A percentile compares a stretch with the other conserved stretches of the same genome.
These are phyloP conservation scores for Penicillium manginii DNA, from an alignment of 495 filamentous ascomycete genomes.

Conservation along the genomic window DNA sequence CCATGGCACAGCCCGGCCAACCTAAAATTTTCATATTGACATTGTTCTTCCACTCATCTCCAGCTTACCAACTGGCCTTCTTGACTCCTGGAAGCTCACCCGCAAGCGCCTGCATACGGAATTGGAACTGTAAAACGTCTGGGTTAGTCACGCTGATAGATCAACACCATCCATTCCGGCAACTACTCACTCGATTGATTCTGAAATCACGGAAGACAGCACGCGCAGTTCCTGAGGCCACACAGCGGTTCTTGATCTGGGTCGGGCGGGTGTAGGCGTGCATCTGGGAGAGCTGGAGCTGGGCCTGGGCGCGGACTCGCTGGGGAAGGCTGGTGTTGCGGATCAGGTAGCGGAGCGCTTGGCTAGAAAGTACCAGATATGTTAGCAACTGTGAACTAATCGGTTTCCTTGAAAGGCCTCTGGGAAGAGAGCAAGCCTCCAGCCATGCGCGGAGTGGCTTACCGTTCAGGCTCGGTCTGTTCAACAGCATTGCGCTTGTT, in stretches of 20 bases:
- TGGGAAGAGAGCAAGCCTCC: not conserved
- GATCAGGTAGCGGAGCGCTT: constrained; percentile 94
- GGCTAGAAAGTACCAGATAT: constrained; percentile 53
- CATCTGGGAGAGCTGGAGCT: constrained; percentile 92
- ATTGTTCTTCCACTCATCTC: constrained; percentile 10
- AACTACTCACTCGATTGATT: constrained; percentile 76
- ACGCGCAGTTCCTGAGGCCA: constrained; percentile 81
- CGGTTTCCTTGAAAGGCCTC: not conserved
- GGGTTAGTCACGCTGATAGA: not conserved
- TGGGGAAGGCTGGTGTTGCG: constrained; percentile 86
- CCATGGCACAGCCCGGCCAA: constrained; percentile 31
- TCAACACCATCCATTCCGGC: not conserved
- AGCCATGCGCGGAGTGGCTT: constrained; percentile 14
- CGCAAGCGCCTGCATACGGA: constrained; percentile 84
- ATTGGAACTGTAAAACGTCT: constrained; percentile 71
- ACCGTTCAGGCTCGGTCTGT: constrained; percentile 85
- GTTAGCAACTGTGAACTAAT: not conserved
- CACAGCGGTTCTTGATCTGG: constrained; percentile 91
- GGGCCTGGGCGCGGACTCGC: constrained; percentile 82
- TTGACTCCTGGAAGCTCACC: constrained; percentile 90
- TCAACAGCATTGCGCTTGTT: constrained; percentile 93
- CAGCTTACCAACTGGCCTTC: constrained; percentile 89
- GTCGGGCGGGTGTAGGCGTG: constrained; percentile 90
- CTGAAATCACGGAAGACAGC: constrained; percentile 89
- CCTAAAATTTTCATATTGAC: constrained; percentile 24